phyloP scores from a whole-genome alignment of 2,329 filamentous ascomycete genomes.

The Amphichorda felina region DNA sequence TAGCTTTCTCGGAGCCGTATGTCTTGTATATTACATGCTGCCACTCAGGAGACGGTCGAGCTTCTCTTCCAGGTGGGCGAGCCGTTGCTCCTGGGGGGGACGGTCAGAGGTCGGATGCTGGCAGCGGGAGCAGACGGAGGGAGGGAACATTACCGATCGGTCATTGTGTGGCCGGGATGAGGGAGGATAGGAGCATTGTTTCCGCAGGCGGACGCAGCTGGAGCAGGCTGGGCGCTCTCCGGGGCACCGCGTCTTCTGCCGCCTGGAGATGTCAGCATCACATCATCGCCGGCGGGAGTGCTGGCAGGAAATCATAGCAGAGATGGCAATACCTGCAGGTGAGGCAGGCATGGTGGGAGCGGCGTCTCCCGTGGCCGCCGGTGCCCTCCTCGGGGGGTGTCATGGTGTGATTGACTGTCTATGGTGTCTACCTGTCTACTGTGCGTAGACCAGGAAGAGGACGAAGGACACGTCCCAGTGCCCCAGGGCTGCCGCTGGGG shows the following conservation, averaged over 20 bases:
- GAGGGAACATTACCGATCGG: conserved; percentile 27
- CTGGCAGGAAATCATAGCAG: neutral
- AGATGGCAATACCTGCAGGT: conserved; percentile 30
- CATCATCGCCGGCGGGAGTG: neutral
- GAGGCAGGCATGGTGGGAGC: conserved; percentile 29
- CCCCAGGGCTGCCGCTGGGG: too few species aligned
- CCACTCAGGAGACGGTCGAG: conserved; percentile 35
- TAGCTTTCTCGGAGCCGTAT: conserved; percentile 1
- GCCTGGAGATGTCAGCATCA: conserved; percentile 1
- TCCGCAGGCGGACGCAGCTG: conserved; percentile 34
- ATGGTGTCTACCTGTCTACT: too few species aligned
- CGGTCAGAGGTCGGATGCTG: neutral
- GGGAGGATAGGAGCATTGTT: conserved; percentile 31
- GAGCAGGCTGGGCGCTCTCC: conserved; percentile 39
- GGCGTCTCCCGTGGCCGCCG: conserved; percentile 20
- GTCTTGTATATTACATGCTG: conserved; percentile 14
- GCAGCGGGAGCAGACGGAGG: neutral
- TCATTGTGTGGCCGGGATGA: conserved; percentile 23
- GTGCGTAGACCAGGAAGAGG: too few species aligned
- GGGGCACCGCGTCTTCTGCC: conserved; percentile 37
- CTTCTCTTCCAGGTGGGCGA: conserved; percentile 39
- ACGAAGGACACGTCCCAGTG: too few species aligned
- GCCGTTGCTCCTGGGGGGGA: conserved; percentile 29
- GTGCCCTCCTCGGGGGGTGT: conserved; percentile 14
- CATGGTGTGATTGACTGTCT: neutral